phyloP scores from a whole-genome alignment of 805 yeast species.

The Yarrowia sp. region DNA sequence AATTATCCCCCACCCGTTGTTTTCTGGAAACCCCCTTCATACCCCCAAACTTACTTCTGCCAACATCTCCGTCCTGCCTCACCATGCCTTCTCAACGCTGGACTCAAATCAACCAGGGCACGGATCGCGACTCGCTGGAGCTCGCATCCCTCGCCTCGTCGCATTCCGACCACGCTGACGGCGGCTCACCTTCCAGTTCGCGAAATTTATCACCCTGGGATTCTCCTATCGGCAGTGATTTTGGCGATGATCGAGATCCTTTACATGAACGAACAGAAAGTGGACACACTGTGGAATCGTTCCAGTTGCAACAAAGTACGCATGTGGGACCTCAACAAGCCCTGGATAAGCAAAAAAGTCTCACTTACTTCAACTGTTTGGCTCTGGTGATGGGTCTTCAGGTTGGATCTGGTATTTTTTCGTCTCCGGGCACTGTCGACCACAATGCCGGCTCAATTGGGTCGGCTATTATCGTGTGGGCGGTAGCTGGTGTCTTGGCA shows the following conservation, averaged over 20 bases:
- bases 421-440: constrained; percentile 44
- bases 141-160: constrained; percentile 40
- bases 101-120: constrained; percentile 22
- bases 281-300: constrained; percentile 30
- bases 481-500: constrained; percentile 42
- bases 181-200: constrained; percentile 27
- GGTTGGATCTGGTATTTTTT: constrained; percentile 47
- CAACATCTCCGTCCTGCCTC: background rate
- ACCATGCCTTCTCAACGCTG: constrained; percentile 23
- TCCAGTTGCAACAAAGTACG: constrained; percentile 35
- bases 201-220: constrained; percentile 34
- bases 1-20: background rate
- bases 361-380: constrained; percentile 40
- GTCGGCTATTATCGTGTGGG: constrained; percentile 42
- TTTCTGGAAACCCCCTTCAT: background rate
- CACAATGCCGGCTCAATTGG: constrained; percentile 43
- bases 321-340: constrained; percentile 29
- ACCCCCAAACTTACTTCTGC: background rate
- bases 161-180: constrained; percentile 28
- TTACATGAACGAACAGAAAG: constrained; percentile 26
- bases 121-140: constrained; percentile 37
- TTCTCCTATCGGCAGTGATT: constrained; percentile 29
- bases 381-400: constrained; percentile 45
- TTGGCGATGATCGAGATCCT: constrained; percentile 29
- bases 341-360: constrained; percentile 36